These are phyloP conservation scores for Suhomyces ambrosiae DNA, from an alignment of 1,139 yeast genomes.

Conservation along the genomic window DNA sequence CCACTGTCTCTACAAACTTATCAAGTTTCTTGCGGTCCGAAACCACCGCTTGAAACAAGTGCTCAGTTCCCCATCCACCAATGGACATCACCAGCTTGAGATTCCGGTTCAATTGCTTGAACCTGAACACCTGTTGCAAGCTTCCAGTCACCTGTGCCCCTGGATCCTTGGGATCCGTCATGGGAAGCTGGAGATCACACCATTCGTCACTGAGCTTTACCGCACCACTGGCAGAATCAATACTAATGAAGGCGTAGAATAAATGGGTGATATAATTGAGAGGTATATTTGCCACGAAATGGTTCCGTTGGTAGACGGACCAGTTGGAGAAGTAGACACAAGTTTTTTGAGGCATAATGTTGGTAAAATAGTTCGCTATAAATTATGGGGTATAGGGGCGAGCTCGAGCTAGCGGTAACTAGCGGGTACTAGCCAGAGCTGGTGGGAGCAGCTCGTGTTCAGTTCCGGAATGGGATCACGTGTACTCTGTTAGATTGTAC, in stretches of 20 bases:
- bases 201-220: constrained; percentile 62
- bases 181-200: constrained; percentile 61
- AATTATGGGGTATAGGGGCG: no score
- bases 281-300: constrained; percentile 70
- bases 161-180: constrained; percentile 25
- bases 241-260: constrained; percentile 73
- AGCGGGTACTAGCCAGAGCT: no score
- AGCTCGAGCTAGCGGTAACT: no score
- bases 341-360: constrained; percentile 17
- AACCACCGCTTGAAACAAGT: constrained; percentile 52
- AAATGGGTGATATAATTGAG: constrained; percentile 59
- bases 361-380: no score
- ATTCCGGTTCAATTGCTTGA: constrained; percentile 51
- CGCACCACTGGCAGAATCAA: constrained; percentile 56
- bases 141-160: constrained; percentile 44
- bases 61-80: constrained; percentile 84
- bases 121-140: constrained; percentile 55
- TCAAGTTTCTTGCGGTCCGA: constrained; percentile 36
- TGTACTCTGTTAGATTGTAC: no score
- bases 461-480: no score
- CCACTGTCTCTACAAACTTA: constrained; percentile 54
- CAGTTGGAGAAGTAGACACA: constrained; percentile 55
- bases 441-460: no score
- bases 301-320: constrained; percentile 70
- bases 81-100: constrained; percentile 70